Evolutionary conservation across 306 rosid species (phyloP).

Genomic region (Pyrus bretschneideri): DNA sequence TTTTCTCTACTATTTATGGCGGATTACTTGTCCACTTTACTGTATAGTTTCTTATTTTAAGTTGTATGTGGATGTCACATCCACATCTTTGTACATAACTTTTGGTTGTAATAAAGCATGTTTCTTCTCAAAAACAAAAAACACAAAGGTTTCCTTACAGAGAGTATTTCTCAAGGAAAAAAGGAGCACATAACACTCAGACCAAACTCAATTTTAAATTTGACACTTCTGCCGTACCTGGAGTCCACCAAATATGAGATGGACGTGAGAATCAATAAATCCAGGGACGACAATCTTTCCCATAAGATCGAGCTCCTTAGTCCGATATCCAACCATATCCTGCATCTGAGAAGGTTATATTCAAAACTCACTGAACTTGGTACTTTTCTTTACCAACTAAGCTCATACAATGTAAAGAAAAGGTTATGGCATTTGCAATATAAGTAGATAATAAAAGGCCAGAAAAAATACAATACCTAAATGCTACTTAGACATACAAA

Average conservation of each 20-base stretch:
- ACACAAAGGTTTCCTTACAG: not conserved
- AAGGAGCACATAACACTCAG: not conserved
- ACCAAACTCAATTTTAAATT: not conserved
- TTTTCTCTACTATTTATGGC: too few species aligned
- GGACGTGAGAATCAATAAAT: slow-evolving; percentile 79
- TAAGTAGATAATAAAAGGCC: not conserved
- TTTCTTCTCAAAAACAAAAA: not conserved
- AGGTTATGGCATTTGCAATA: not conserved
- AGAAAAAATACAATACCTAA: not conserved
- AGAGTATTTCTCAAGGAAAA: not conserved
- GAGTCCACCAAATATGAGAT: slow-evolving; percentile 62
- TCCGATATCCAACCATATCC: slow-evolving; percentile 60
- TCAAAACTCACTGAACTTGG: too few species aligned
- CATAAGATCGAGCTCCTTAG: slow-evolving; percentile 53
- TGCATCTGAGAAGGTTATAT: slow-evolving; percentile 13
- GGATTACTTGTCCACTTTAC: too few species aligned
- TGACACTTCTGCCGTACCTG: slow-evolving; percentile 40
- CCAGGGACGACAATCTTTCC: slow-evolving; percentile 88
- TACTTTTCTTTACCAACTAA: too few species aligned
- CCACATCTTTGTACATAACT: not conserved
- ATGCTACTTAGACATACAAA: not conserved
- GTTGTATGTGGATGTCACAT: not conserved
- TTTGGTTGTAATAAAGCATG: not conserved
- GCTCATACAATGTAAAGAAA: too few species aligned
- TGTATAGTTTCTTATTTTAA: too few species aligned